Conservation (phyloP, 1,139 yeast species). For the Kodamaea alishanica region DNA sequence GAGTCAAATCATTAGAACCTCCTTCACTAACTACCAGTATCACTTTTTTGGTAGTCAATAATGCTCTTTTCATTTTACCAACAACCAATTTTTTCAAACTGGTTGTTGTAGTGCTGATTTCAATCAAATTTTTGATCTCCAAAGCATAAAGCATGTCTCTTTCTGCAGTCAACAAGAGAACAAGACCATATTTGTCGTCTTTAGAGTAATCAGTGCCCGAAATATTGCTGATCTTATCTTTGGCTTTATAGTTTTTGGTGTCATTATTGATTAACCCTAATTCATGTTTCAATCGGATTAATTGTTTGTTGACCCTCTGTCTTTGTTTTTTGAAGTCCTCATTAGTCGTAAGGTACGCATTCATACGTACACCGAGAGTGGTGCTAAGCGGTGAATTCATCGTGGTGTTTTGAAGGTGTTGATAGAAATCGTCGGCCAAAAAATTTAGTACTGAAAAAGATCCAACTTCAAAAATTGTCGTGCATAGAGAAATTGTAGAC, state of each 20-base stretch:
- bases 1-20: slow-evolving; percentile 27
- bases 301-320: slow-evolving; percentile 40
- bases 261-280: slow-evolving; percentile 55
- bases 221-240: slow-evolving; percentile 43
- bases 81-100: slow-evolving; percentile 52
- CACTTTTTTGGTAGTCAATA: slow-evolving; percentile 42
- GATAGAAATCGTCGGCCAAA: slow-evolving; percentile 2
- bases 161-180: slow-evolving; percentile 58
- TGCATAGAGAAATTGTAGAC: neutral
- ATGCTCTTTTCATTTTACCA: slow-evolving; percentile 68
- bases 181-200: slow-evolving; percentile 45
- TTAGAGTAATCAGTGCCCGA: slow-evolving; percentile 42
- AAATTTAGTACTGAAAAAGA: neutral
- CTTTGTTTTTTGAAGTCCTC: slow-evolving; percentile 52
- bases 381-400: slow-evolving; percentile 37
- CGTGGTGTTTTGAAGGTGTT: neutral
- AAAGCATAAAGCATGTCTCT: slow-evolving; percentile 66
- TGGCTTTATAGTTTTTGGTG: slow-evolving; percentile 49
- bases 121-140: slow-evolving; percentile 58
- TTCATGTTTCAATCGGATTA: slow-evolving; percentile 55
- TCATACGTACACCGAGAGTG: slow-evolving; percentile 48
- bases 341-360: slow-evolving; percentile 47
- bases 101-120: slow-evolving; percentile 40
- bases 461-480: neutral
- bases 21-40: slow-evolving; percentile 33